Percentiles rank a stretch among this genome's conserved stretches.
Evolutionary conservation across 768 basidiomycete species (phyloP).

Genomic region (Pulveroboletus ravenelii): DNA sequence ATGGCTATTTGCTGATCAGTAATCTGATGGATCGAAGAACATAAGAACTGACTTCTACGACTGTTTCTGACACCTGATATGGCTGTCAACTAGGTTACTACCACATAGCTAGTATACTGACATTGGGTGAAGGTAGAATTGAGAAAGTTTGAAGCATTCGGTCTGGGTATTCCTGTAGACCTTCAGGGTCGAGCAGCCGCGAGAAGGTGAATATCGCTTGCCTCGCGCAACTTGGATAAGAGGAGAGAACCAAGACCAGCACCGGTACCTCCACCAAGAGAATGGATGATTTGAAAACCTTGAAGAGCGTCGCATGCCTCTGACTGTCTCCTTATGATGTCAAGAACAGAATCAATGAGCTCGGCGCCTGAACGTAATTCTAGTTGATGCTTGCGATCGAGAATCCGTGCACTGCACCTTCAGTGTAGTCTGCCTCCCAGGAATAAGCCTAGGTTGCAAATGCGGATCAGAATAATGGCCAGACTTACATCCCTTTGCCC

Average conservation of each 20-base stretch:
- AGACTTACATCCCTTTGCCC: constrained; percentile 87
- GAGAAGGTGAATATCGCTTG: constrained; percentile 23
- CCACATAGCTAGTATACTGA: constrained; percentile 17
- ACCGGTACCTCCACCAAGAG: constrained; percentile 89
- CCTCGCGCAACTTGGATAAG: constrained; percentile 79
- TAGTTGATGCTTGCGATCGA: neutral
- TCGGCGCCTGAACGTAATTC: constrained; percentile 63
- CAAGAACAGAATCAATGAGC: constrained; percentile 80
- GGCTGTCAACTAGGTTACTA: constrained; percentile 9
- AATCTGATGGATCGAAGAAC: neutral
- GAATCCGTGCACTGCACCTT: constrained; percentile 47
- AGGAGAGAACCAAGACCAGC: constrained; percentile 80
- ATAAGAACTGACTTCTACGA: constrained; percentile 43
- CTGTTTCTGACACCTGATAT: constrained; percentile 41
- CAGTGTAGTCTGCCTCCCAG: constrained; percentile 67
- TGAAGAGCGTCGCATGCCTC: constrained; percentile 84
- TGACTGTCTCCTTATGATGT: constrained; percentile 72
- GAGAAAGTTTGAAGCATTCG: constrained; percentile 51
- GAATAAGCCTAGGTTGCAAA: constrained; percentile 16
- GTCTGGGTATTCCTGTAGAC: constrained; percentile 51
- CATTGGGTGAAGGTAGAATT: constrained; percentile 53
- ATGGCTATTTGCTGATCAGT: constrained; percentile 46
- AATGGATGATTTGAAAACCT: constrained; percentile 87
- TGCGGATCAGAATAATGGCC: constrained; percentile 8
- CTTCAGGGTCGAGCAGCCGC: neutral